Evolutionary conservation across 805 yeast species (phyloP).

Genomic region (Saturnispora silvae): DNA sequence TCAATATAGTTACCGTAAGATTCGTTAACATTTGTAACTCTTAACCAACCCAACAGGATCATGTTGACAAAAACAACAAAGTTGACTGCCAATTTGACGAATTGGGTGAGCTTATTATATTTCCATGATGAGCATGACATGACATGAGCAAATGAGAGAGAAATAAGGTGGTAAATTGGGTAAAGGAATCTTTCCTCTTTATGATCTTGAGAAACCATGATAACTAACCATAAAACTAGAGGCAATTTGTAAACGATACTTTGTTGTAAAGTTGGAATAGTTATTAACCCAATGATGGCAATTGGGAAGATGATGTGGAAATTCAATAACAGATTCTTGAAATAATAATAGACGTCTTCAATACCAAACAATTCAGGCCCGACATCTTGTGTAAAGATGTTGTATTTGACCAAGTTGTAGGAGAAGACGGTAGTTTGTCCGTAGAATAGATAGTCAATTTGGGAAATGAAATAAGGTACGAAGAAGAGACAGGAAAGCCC

Average conservation of each 20-base stretch:
- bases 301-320: constrained; percentile 48
- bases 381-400: constrained; percentile 58
- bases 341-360: constrained; percentile 68
- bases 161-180: constrained; percentile 67
- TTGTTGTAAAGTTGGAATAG: constrained; percentile 7
- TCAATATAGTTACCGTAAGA: constrained; percentile 25
- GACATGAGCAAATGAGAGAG: constrained; percentile 44
- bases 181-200: constrained; percentile 89
- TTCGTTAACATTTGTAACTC: constrained; percentile 40
- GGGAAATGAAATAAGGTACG: constrained; percentile 16
- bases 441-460: constrained; percentile 55
- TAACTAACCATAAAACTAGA: constrained; percentile 49
- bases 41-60: constrained; percentile 8
- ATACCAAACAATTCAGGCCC: constrained; percentile 91
- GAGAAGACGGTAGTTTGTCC: constrained; percentile 58
- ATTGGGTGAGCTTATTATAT: constrained; percentile 6
- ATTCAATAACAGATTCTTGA: constrained; percentile 58
- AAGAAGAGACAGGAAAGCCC: constrained; percentile 14
- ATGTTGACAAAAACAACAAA: neutral
- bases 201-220: constrained; percentile 73
- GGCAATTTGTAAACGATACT: constrained; percentile 18
- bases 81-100: constrained; percentile 7
- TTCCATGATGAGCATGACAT: constrained; percentile 25
- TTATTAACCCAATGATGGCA: constrained; percentile 30
- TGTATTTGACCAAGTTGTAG: constrained; percentile 70